Base-by-base conservation (phyloP, 441 rosid genomes). In the Croton setiger region DNA sequence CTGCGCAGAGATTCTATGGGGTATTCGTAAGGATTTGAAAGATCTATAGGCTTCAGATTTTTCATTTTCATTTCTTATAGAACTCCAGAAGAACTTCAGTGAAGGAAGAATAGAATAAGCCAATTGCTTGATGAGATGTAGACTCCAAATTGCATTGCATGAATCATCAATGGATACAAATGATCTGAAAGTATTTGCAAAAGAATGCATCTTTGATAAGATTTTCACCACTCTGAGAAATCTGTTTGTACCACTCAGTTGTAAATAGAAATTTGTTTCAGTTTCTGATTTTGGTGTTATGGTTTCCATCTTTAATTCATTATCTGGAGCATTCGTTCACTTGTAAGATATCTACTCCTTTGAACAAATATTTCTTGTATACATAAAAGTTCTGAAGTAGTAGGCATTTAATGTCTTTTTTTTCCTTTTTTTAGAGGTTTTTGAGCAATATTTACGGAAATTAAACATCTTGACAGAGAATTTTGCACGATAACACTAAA, bases 1-100 rank as follows among this genome's bases (percentile, higher is more conserved):
- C 60, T 92, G 98, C 58, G 93, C 85, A 33, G 98, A 94, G 89
- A 76, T 90, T 74, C 84, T 94, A 14, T 92, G 99, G 96, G 78
- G 79, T 36, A 83, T 92, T 39, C 98, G 98, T 10, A 94, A 94
- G 83, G 94, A 90, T 73, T 92, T 81, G 77, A 84, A 85, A 72
- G 94, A 86, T 41, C 56, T 72, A 31, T 80, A 75, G 4, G 72
- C 80, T 66, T 54, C 74, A 44, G 85, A 82, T 71, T 27, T 66
- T 45, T 71, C 27, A 27, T 27, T 27, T 54, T 81, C 79, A 0
- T 69, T 72, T 60, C 69, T 85, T 13, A 75, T 81, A 45, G 31
- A 64, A 65, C 69, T 86, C 88, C 63, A 76, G 80, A 68, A 77
- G 71, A 49, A 39, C 39, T 64, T 71, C 75, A 31, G 13, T 69